Evolutionary conservation across 257 asterid genomes (phyloP), one percentile per base, ranked within the genome.

Genomic region (Capsicum chinense): DNA sequence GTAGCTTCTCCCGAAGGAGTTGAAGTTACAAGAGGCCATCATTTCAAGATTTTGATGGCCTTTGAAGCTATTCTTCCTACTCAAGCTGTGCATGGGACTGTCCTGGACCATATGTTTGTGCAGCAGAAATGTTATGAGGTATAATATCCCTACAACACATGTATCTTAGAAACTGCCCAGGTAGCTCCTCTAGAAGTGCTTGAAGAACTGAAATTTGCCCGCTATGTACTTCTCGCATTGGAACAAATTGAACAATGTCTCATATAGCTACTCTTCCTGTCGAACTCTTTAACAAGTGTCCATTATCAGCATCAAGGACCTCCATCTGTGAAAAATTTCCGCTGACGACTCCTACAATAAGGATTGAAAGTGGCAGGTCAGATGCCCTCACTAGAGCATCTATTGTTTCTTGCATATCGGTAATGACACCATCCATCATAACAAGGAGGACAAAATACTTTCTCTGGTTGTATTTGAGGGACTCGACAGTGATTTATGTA

Each of bases 211-310:
- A 26, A 26, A 26, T 26, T 26, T 26, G 33, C 33, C 2, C 33
- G 33, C 33, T 26, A 26, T 26, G 33, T 26, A 26, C 33, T 26
- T 26, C 33, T 26, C 33, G 33, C 33, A 26, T 26, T n/a, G 98
- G 97, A 91, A 93, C 94, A 70, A 94, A 94, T 89, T 93, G 96
- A 84, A 94, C 96, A 16, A 92, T 91, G 88, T 94, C 98, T 56
- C 98, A 86, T 42, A 97, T 89, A 64, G 97, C 94, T 81, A 94
- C 68, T 90, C 98, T 89, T 80, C 98, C 97, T 0, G 89, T 89
- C 13, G 89, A 87, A 81, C 96, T 89, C 90, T 94, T 96, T n/a
- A 94, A 59, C 6, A 94, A 91, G 5, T 39, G 74, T 52, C 97
- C 96, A 68, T 87, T 90, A 85, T 94, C 98, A 78, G 97, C 98